Evolutionary conservation across 78 protist species (phyloP).

Genomic region (Capsaspora owczarzaki): DNA sequence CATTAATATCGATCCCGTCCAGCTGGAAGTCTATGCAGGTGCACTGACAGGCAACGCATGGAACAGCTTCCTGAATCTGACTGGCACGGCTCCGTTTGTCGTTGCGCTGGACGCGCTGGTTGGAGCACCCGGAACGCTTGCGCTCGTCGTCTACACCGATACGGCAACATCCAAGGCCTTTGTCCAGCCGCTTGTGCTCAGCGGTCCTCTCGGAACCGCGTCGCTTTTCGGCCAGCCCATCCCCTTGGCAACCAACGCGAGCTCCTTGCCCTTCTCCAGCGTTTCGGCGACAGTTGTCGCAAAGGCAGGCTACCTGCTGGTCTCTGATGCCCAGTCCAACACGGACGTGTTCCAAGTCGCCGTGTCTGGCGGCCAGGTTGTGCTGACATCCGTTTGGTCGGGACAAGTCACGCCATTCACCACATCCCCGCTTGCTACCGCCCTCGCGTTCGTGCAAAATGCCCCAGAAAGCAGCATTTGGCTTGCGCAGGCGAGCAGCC

Average conservation of each 20-base stretch:
- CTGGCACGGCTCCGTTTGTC: background rate
- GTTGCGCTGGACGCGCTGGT: background rate
- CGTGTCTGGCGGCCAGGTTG: no score
- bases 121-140: background rate
- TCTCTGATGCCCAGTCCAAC: no score
- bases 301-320: no score
- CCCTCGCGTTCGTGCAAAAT: no score
- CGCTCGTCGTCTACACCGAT: background rate
- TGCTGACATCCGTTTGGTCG: no score
- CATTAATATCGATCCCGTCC: constrained; percentile 10
- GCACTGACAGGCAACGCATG: background rate
- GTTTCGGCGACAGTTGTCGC: no score
- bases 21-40: background rate
- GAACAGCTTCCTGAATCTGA: background rate
- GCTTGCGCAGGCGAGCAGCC: no score
- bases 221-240: background rate
- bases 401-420: no score
- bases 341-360: no score
- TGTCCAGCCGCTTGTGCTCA: background rate
- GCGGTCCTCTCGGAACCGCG: background rate
- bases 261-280: no score
- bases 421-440: no score
- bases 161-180: background rate
- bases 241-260: background rate
- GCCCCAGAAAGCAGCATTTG: no score